Evolutionary conservation across 2,329 filamentous ascomycete species (phyloP), one percentile per base, ranked within the genome.

Genomic region (Bipolaris sorokiniana): DNA sequence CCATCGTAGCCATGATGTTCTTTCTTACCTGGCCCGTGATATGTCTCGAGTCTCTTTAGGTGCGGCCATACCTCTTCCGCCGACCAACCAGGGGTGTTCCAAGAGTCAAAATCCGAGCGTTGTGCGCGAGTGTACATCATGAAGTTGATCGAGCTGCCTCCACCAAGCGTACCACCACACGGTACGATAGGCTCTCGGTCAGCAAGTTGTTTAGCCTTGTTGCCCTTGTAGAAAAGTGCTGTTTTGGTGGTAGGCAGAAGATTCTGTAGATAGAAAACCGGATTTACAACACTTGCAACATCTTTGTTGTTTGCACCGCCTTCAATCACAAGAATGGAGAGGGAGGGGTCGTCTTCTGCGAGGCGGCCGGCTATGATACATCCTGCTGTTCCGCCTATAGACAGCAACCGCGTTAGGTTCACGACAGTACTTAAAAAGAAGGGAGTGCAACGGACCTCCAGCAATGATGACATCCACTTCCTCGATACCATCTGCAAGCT

Each of bases 11-110:
- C 86, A 62, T 88, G 86, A 1, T 76, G 59, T 5, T 75, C 74
- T 46, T 77, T 69, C 5, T 78, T 67, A 50, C 78, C 82, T 26
- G 75, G 67, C 5, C 81, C 80, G 60, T 84, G 80, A 53, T 84
- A 87, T 0, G 83, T 87, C 70, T 88, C 86, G 10, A 86, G 70
- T 77, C 85, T 86, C 51, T 81, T 84, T 57, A 84, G 69, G 56
- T 82, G 81, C 0, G 83, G 82, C 11, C 82, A 63, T 70, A 87
- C 76, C 5, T 85, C 83, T 9, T 84, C 76, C 5, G 79, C 75
- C 15, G 71, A 70, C 84, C 84, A 86, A 0, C 84, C 83, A 15
- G 77, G 73, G 0, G 78, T 79, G 7, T 83, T 78, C 83, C 83
- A 86, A 6, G 78, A 77, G 61, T 86, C 82, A 51, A 80, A 83